A percentile compares a stretch with the other conserved stretches of the same genome.
These are phyloP conservation scores for Fusarium phyllophilum DNA, from an alignment of 2,329 filamentous ascomycete genomes.

Conservation along the genomic window DNA sequence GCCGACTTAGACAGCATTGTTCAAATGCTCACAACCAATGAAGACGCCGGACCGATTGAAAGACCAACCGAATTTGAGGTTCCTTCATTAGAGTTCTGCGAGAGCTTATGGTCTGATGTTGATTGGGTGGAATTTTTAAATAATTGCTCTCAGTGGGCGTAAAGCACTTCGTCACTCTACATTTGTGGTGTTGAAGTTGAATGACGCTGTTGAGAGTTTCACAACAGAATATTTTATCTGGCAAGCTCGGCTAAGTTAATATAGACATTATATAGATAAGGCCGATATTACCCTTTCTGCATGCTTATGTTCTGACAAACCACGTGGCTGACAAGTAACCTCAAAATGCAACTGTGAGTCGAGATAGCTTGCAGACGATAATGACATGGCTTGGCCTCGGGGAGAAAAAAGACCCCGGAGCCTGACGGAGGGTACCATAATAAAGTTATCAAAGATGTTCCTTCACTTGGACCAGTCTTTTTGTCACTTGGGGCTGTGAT, in stretches of 20 bases:
- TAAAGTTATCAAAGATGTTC: accelerated
- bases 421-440: neutral
- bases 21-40: neutral
- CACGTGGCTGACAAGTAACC: neutral
- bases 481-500: neutral
- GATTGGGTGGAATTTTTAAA: neutral
- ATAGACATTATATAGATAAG: neutral
- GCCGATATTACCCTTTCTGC: neutral
- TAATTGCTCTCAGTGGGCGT: neutral
- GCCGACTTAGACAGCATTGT: neutral
- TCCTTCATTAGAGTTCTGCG: neutral
- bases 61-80: neutral
- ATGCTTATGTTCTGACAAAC: neutral
- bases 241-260: neutral
- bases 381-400: neutral
- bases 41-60: neutral
- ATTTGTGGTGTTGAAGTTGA: too few relatives aligned
- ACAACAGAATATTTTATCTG: neutral
- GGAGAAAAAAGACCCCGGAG: neutral
- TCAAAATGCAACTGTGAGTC: neutral
- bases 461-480: accelerated
- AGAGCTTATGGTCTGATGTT: neutral
- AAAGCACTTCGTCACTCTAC: too few relatives aligned
- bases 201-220: neutral
- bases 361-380: neutral